These are phyloP conservation scores for Fusarium sp. DNA, from an alignment of 2,329 filamentous ascomycete genomes.

Conservation along the genomic window DNA sequence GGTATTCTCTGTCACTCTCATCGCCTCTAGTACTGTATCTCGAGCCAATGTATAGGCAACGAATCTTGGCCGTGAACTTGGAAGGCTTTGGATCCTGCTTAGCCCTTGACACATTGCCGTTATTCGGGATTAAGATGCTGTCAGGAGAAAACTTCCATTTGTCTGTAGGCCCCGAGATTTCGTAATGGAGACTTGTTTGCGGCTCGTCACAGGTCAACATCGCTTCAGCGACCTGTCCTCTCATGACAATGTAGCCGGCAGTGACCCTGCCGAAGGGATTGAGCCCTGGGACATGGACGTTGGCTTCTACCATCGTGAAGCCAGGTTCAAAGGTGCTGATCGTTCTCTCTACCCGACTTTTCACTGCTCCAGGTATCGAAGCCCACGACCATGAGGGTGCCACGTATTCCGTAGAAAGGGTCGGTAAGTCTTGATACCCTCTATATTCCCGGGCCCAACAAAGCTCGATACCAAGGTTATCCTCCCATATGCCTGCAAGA, in stretches of 20 bases:
- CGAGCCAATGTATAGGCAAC: not conserved
- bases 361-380: not conserved
- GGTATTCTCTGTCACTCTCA: not conserved
- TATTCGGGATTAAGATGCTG: not conserved
- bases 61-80: not conserved
- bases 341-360: not conserved
- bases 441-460: not conserved
- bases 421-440: not conserved
- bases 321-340: not conserved
- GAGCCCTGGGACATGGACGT: not conserved
- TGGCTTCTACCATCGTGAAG: not conserved
- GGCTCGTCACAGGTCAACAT: not conserved
- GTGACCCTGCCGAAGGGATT: not conserved
- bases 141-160: not conserved
- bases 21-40: not conserved
- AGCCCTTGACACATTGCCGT: not conserved
- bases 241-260: not conserved
- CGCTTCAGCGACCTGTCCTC: not conserved
- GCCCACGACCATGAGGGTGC: conserved; percentile 1
- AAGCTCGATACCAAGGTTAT: not conserved
- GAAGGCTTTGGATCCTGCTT: not conserved
- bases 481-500: not conserved
- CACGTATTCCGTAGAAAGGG: not conserved
- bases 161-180: not conserved
- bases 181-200: not conserved